Evolutionary conservation across 352 stramenopile species (phyloP).

Genomic region (Phytophthora nicotianae): DNA sequence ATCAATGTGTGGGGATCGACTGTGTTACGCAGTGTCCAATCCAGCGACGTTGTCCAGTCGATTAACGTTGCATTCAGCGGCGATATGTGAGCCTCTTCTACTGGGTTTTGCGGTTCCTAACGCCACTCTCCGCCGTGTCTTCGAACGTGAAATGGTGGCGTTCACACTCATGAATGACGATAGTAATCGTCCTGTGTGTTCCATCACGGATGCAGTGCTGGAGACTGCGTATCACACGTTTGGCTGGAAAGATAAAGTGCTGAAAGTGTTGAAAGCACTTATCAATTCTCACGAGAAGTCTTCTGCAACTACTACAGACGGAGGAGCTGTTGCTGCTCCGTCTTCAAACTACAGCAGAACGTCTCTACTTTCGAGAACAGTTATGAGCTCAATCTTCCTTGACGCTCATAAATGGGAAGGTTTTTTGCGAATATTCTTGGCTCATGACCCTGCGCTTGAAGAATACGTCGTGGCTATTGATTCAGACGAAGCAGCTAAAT

Average conservation of each 20-base stretch:
- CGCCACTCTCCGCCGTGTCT: slow-evolving; percentile 49
- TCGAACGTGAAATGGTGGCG: slow-evolving; percentile 66
- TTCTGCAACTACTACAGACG: slow-evolving; percentile 12
- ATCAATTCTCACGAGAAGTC: slow-evolving; percentile 24
- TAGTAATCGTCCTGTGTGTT: slow-evolving; percentile 44
- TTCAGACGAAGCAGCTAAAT: slow-evolving; percentile 50
- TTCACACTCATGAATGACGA: slow-evolving; percentile 52
- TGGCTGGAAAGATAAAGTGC: slow-evolving; percentile 59
- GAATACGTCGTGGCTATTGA: slow-evolving; percentile 71
- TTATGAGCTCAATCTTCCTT: slow-evolving; percentile 58
- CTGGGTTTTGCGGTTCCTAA: slow-evolving; percentile 47
- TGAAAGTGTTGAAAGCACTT: slow-evolving; percentile 51
- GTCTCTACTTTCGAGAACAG: slow-evolving; percentile 41
- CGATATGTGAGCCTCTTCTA: slow-evolving; percentile 59
- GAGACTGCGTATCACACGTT: slow-evolving; percentile 57
- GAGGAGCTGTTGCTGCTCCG: slow-evolving; percentile 8
- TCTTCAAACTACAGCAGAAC: slow-evolving; percentile 51
- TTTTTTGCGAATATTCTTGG: slow-evolving; percentile 54
- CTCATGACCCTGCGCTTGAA: slow-evolving; percentile 59
- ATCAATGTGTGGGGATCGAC: slow-evolving; percentile 53
- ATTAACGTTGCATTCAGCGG: slow-evolving; percentile 46
- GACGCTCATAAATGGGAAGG: slow-evolving; percentile 62
- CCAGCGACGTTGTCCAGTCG: slow-evolving; percentile 41
- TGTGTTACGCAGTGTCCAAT: slow-evolving; percentile 58
- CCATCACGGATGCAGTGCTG: slow-evolving; percentile 52